Evolutionary conservation across 106 monocot species (phyloP), one percentile per base, ranked within the genome.

Genomic region (Dioscorea dumetorum): DNA sequence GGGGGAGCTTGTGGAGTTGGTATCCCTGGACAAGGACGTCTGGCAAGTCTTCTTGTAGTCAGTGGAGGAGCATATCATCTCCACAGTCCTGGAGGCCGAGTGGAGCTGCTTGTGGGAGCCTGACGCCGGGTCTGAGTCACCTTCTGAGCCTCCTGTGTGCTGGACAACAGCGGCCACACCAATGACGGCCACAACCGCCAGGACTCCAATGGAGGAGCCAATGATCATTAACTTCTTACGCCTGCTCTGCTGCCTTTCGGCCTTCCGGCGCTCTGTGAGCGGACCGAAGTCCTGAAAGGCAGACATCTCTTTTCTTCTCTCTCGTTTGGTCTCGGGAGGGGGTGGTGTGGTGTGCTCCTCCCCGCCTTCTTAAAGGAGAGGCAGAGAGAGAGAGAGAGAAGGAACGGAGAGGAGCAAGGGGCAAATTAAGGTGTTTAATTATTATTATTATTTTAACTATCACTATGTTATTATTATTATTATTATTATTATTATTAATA

Each of bases 221-320:
- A 75, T 78, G 33, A 86, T 71, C 74, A 83, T 72, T 24, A 86
- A 22, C 41, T 58, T 72, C 63, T 77, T 79, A 4, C 70, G 79
- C 20, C 33, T 66, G 34, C 18, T 60, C 49, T 24, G 71, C 60
- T 71, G 61, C 71, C 71, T 48, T 16, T 62, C 71, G n/a, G 78
- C 83, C 21, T 78, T 75, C 14, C 86, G 80, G 64, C 86, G 80
- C 79, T 88, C 84, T 4, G 88, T 72, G 24, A 85, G 82, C 20
- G 84, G 84, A 12, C 88, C 88, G 57, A 82, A 81, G 24, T 88
- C 88, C 34, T 72, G 75, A 62, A 85, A 88, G 48, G 88, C 74
- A 0, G 88, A 84, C 88, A 84, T 84, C 12, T 23, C 49, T 50
- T 5, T 18, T 51, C 2, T 8, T 69, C 11, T 53, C 33, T 4